A percentile compares a stretch with the other conserved stretches of the same genome.
These are phyloP conservation scores for Alternaria consortialis DNA, from an alignment of 2,329 filamentous ascomycete genomes.

Conservation along the genomic window DNA sequence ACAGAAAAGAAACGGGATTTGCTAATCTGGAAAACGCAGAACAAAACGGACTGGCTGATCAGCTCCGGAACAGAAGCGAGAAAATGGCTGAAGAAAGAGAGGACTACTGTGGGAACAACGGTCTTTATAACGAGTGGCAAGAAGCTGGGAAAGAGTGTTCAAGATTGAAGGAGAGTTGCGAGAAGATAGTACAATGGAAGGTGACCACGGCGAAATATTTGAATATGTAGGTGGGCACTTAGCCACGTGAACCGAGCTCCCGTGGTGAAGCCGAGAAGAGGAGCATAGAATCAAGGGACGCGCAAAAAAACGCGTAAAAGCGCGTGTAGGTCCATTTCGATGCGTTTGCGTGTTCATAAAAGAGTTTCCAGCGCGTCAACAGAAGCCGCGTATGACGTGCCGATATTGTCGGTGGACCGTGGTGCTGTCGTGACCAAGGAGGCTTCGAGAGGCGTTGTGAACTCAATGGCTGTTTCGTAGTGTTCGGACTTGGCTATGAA, in stretches of 20 bases:
- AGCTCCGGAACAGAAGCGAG: background rate
- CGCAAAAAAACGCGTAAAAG: slow-evolving; percentile 1
- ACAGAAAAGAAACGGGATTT: slow-evolving; percentile 4
- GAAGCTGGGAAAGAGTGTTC: background rate
- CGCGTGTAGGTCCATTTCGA: background rate
- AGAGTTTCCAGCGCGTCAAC: background rate
- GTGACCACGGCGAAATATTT: slow-evolving; percentile 6
- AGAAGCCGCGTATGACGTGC: background rate
- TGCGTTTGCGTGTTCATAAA: background rate
- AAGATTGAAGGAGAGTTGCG: background rate
- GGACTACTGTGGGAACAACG: background rate
- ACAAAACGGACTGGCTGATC: background rate
- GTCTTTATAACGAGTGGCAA: slow-evolving; percentile 1
- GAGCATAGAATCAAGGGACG: background rate
- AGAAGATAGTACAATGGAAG: background rate
- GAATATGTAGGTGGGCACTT: background rate
- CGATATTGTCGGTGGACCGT: background rate
- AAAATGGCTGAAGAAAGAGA: background rate
- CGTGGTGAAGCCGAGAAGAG: slow-evolving; percentile 17
- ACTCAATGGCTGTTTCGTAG: background rate
- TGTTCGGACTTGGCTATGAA: too few species aligned
- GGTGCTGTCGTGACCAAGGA: background rate
- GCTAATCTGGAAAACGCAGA: slow-evolving; percentile 3
- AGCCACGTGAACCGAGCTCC: slow-evolving; percentile 7
- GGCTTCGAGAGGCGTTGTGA: background rate